Base-by-base conservation (phyloP, 2,329 filamentous ascomycete genomes). In the Thermoascus crustaceus region DNA sequence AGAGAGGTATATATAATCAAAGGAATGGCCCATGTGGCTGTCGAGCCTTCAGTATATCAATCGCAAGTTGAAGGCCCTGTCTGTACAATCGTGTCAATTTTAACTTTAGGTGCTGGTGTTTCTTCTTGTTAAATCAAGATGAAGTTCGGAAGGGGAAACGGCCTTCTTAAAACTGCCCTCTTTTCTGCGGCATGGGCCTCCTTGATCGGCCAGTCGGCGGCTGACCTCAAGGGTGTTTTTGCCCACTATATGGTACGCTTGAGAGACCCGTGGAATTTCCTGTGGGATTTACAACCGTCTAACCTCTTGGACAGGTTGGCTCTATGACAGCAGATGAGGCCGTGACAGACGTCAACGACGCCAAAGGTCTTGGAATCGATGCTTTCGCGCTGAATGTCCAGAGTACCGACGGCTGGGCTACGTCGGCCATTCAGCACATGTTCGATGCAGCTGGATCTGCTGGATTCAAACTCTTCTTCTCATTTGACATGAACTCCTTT, bases 401-500 rank as follows among this genome's bases (percentile, higher is more conserved):
- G 46, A 54, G 36, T 18, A 21, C 29, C 5, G 36, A 36, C 1
- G 23, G 21, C 13, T 61, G 55, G 52, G 49, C 54, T 0, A 49
- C 44, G 2, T 36, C 44, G 20, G 52, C 57, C 4, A 46, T 58
- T 2, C 35, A 42, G 4, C 42, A 38, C 14, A 43, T 60, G n/a
- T 61, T 62, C 42, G 41, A 49, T 7, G 49, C 53, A 16, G 49
- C 54, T n/a, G 45, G 49, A 1, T 39, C 46, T 1, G 42, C 48
- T 7, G 48, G 43, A 23, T 61, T 62, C 39, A 45, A 48, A 5
- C 49, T 62, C 16, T 61, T 60, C 45, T 61, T 62, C 40, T 57
- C 53, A n/a, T 60, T 61, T 32, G 57, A 61, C 33, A 54, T 57
- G 42, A 47, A 40, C 6, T 32, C 35, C 18, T 39, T 52, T 41